Conservation (phyloP, 768 basidiomycete species). For the Leccinum broughii region DNA sequence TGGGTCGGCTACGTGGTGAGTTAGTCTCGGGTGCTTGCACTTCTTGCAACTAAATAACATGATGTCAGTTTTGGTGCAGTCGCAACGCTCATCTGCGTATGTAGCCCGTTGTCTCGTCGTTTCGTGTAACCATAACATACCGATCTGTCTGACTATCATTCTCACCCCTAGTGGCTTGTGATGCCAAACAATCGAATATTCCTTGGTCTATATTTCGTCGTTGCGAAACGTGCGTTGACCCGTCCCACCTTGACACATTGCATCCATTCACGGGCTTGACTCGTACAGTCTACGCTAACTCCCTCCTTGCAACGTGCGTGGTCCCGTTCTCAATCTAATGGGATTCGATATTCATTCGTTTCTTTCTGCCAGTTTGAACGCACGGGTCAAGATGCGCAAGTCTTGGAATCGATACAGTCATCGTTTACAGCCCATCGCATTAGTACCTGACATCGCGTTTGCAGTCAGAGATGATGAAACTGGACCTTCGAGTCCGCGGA, state of each 20-base stretch:
- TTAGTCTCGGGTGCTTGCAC: not conserved
- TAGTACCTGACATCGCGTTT: not conserved
- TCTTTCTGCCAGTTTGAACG: conserved; percentile 20
- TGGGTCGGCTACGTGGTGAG: conserved; percentile 25
- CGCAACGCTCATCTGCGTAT: conserved; percentile 21
- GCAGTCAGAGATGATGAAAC: not conserved
- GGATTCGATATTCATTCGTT: conserved; percentile 13
- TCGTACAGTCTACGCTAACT: conserved; percentile 27
- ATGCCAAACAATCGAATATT: conserved; percentile 30
- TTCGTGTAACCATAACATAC: not conserved
- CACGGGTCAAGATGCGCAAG: conserved; percentile 15
- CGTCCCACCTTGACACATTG: not conserved
- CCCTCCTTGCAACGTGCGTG: conserved; percentile 25
- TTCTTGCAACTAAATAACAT: not conserved
- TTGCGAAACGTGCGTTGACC: conserved; percentile 23
- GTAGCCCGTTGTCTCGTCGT: not conserved
- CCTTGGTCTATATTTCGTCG: conserved; percentile 25
- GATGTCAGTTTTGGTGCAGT: conserved; percentile 16
- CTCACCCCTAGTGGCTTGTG: conserved; percentile 16
- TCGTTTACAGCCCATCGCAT: conserved; percentile 6
- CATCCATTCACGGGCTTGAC: not conserved
- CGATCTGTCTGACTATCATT: not conserved
- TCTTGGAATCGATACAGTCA: not conserved
- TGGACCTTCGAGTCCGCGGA: not conserved
- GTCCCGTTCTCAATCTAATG: no score